Evolutionary conservation across 106 monocot species (phyloP).

Genomic region (Gastrodia elata): DNA sequence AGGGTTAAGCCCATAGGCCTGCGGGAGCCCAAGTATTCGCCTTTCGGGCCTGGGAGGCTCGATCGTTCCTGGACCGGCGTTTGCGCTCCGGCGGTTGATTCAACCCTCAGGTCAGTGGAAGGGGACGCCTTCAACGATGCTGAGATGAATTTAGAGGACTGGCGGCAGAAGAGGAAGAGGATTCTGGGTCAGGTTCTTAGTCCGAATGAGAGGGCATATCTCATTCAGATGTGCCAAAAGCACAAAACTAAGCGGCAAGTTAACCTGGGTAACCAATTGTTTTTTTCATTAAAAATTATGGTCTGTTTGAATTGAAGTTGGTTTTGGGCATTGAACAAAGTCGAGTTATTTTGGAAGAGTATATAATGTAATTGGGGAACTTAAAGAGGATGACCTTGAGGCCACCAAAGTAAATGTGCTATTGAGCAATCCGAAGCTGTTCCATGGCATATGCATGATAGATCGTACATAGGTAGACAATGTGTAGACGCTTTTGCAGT

Average conservation of each 20-base stretch:
- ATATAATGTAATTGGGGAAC: too few relatives aligned
- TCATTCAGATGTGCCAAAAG: constrained; percentile 66
- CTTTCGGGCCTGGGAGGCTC: constrained; percentile 71
- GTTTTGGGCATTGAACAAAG: too few relatives aligned
- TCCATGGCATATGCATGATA: too few relatives aligned
- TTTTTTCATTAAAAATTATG: neutral
- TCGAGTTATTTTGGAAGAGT: too few relatives aligned
- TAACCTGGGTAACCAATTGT: constrained; percentile 74
- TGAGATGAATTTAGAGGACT: constrained; percentile 17
- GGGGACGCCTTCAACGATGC: constrained; percentile 9
- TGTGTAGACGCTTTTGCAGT: too few relatives aligned
- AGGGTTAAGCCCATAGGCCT: constrained; percentile 53
- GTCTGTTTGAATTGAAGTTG: neutral
- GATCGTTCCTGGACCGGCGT: constrained; percentile 78
- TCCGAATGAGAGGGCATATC: constrained; percentile 38
- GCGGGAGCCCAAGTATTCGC: constrained; percentile 91
- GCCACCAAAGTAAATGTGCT: too few relatives aligned
- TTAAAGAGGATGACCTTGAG: too few relatives aligned
- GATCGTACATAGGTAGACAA: too few relatives aligned
- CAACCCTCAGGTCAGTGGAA: constrained; percentile 53
- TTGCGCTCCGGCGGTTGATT: constrained; percentile 73
- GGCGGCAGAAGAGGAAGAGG: constrained; percentile 30
- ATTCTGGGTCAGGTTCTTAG: constrained; percentile 62
- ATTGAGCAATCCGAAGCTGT: too few relatives aligned
- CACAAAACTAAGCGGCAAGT: constrained; percentile 71